Evolutionary conservation across 1,139 yeast genomes (phyloP), one percentile per base, ranked within the genome.

Genomic region (Magnusiomyces suaveolens): DNA sequence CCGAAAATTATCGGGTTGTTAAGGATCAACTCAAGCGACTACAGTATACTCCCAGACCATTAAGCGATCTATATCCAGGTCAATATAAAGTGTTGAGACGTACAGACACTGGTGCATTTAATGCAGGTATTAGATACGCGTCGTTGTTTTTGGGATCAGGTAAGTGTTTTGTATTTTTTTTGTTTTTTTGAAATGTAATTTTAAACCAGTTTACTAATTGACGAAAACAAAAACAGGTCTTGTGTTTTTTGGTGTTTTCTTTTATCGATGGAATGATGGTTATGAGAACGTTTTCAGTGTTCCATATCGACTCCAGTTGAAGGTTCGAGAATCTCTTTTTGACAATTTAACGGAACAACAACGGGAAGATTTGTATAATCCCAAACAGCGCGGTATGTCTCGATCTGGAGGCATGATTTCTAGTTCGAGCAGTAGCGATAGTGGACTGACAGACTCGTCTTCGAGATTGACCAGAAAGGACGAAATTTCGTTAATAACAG

Each of bases 261-360:
- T 86, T 69, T 79, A 83, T 66, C 74, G 90, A 55, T 87, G 95
- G 95, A 86, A 87, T 65, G 94, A 87, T 56, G 90, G 90, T 8
- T 78, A 80, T 61, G 94, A 87, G 59, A 83, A 86, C 63, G 81
- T 85, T 2, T 82, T 87, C 68, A 77, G 87, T 14, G 81, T 78
- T 51, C 81, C 86, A 53, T 82, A 86, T 66, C 69, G 92, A 53
- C 69, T 75, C 43, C 81, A 87, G 59, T 74, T 87, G 52, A 69
- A 76, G 43, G 55, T 78, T 51, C 79, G 85, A 63, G 83, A 83
- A 59, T 62, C 68, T 55, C 53, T 83, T 4, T 62, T 78, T 43
- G 84, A 84, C 1, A 69, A 69, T 26, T 71, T 87, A 57, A 69
- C 77, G 2, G 81, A 77, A 25, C 76, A 76, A 58, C 90, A 87